Percentiles rank a stretch among this genome's conserved stretches.
phyloP scores from a whole-genome alignment of 2,329 filamentous ascomycete species.

The Apiospora malaysiana region DNA sequence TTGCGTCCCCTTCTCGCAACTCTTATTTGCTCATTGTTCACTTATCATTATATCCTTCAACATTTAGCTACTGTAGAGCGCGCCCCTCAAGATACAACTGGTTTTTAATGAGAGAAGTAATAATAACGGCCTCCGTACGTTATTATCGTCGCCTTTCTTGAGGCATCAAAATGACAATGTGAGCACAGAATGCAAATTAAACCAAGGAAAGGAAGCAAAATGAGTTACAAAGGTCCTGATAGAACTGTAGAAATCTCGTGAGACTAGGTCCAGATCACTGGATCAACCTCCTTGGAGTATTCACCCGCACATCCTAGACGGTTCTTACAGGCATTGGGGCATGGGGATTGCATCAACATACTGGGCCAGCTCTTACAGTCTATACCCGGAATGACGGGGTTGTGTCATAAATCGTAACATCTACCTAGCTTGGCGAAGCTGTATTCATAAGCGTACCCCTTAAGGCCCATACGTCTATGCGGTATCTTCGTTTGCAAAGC shows the following conservation, averaged over 20 bases:
- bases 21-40: background rate
- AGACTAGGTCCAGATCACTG: background rate
- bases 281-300: background rate
- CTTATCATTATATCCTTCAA: background rate
- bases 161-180: background rate
- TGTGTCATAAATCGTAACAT: slow-evolving; percentile 15
- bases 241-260: background rate
- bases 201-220: background rate
- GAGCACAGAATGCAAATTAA: background rate
- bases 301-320: background rate
- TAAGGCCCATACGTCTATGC: background rate
- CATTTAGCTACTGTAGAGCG: background rate
- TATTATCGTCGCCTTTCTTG: background rate
- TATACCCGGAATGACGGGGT: background rate
- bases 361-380: background rate
- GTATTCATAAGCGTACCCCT: slow-evolving; percentile 2
- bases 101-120: too few species aligned
- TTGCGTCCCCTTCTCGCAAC: background rate
- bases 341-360: background rate
- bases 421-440: slow-evolving; percentile 6
- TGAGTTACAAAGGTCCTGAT: background rate
- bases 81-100: background rate
- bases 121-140: too few species aligned
- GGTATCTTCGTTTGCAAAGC: background rate
- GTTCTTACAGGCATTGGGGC: background rate